Base-by-base conservation (phyloP, 1,139 yeast species). In the Kodamaea arcana region DNA sequence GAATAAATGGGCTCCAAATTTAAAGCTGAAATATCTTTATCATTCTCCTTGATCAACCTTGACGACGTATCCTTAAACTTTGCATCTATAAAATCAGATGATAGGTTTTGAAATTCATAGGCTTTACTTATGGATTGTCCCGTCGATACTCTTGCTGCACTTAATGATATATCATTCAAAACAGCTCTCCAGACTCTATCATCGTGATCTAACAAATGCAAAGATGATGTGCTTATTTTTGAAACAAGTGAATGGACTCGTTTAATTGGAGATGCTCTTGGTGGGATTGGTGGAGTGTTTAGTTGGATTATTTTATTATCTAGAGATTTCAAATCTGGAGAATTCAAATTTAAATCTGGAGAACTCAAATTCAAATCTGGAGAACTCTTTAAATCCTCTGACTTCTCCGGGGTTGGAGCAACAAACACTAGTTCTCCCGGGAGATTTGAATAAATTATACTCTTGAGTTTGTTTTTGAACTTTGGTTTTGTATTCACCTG, bases 101-200 rank as follows among this genome's bases (percentile, higher is more conserved):
- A 44, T 30, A 56, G 44, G 30, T 52, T 51, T 15, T 46, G 41
- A 33, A 51, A 54, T 15, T 54, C 55, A 9, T 40, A 36, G 7
- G 50, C 39, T n/a, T 24, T 33, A 24, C 44, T 47, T 5, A 61
- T 55, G 4, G 51, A 33, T 4, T 56, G 52, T 0, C 79, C 79
- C 8, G 72, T 69, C 1, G 79, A 73, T 5, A 69, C 51, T 33
- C 72, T 46, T 3, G 80, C 80, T 0, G 80, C 80, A 20, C 69
- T 64, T 36, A 73, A 54, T 1, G 80, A 72, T 2, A 68, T 60
- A 27, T 69, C 76, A 47, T 70, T 73, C 41, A 68, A 51, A 0
- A 72, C 66, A 2, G 61, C 54, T 37, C 59, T 64, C 74, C 76
- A 71, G 2, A 44, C 43, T 24, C 11, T 5, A 17, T 25, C 28